phyloP scores from a whole-genome alignment of 2,329 filamentous ascomycete species.

The Trichoderma harzianum region DNA sequence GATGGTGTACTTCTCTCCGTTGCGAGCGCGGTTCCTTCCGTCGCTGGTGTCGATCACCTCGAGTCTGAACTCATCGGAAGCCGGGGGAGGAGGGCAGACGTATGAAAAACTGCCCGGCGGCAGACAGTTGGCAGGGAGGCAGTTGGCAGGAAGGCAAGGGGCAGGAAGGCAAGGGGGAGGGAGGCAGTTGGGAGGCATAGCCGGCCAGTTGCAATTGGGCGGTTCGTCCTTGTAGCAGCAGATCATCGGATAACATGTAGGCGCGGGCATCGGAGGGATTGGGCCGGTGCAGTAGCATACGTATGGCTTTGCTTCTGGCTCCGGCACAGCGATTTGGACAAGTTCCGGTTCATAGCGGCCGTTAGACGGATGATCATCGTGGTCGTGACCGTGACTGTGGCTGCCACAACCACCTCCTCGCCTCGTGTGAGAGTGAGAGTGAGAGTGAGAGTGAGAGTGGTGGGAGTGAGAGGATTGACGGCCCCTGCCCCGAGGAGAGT shows the following conservation, averaged over 20 bases:
- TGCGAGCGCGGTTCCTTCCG: conserved; percentile 15
- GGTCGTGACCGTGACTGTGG: background rate
- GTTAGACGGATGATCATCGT: background rate
- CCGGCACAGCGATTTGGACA: background rate
- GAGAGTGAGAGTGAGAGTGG: background rate
- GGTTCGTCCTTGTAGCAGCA: background rate
- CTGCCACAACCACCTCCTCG: background rate
- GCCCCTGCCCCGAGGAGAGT: background rate
- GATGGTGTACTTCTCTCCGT: conserved; percentile 24
- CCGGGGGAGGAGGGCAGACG: background rate
- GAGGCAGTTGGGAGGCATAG: background rate
- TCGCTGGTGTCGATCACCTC: conserved; percentile 24
- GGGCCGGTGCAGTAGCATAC: background rate
- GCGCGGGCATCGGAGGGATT: background rate
- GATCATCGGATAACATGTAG: background rate
- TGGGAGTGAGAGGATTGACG: background rate
- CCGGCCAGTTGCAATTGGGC: background rate
- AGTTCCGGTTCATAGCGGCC: background rate
- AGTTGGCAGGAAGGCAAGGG: too few relatives aligned
- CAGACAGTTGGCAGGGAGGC: background rate
- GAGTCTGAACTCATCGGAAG: conserved; percentile 13
- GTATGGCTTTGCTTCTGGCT: background rate
- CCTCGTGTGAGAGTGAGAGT: background rate
- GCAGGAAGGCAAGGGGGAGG: background rate
- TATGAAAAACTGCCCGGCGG: background rate